These are phyloP conservation scores for Penstemon newberryi DNA, from an alignment of 257 asterid genomes.

Conservation along the genomic window DNA sequence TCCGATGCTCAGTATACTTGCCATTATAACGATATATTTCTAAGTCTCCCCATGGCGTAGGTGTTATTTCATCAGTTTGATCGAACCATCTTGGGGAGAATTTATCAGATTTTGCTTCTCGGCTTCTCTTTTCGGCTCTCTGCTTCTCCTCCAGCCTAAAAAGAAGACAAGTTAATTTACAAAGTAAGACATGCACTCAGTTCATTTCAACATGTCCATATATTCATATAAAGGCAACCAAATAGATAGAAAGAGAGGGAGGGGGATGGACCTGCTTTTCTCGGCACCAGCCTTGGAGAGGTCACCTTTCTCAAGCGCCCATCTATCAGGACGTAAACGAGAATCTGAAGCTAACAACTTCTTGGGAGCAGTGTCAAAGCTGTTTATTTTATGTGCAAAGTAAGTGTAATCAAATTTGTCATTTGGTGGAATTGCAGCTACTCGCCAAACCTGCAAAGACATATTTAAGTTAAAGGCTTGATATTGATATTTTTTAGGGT, in stretches of 20 bases:
- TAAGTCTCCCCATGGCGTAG: conserved; percentile 98
- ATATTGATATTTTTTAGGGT: not conserved
- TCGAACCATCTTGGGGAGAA: conserved; percentile 90
- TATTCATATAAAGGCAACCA: not conserved
- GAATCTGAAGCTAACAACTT: conserved; percentile 91
- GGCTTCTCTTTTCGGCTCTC: conserved; percentile 82
- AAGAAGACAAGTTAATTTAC: too few relatives aligned
- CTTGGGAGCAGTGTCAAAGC: conserved; percentile 92
- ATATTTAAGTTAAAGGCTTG: not conserved
- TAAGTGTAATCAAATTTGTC: conserved; percentile 89
- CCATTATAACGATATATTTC: conserved; percentile 74
- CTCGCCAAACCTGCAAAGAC: conserved; percentile 75
- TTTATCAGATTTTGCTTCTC: conserved; percentile 75
- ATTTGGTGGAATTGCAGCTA: conserved; percentile 66
- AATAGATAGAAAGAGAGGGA: conserved; percentile 12
- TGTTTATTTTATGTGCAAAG: conserved; percentile 92
- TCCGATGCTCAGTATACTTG: conserved; percentile 67
- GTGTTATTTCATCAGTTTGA: conserved; percentile 58
- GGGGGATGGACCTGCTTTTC: conserved; percentile 78
- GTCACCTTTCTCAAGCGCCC: conserved; percentile 96
- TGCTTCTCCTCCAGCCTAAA: conserved; percentile 92
- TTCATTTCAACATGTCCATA: not conserved
- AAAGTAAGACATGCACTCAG: not conserved
- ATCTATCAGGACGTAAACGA: conserved; percentile 95
- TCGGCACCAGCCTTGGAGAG: conserved; percentile 82